phyloP scores from a whole-genome alignment of 2,329 filamentous ascomycete genomes.

The Aureobasidium sp. region DNA sequence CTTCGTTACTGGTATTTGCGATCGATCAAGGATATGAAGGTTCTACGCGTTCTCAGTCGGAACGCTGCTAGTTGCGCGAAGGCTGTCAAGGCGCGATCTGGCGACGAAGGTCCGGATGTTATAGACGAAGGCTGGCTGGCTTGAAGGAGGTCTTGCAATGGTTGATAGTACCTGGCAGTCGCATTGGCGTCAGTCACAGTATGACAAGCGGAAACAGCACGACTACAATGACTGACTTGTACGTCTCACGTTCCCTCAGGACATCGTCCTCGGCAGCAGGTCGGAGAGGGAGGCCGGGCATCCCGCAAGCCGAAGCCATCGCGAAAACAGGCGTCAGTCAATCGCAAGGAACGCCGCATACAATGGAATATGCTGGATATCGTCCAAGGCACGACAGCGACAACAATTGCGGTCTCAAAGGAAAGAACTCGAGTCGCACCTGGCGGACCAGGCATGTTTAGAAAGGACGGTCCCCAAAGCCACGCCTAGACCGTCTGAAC shows the following conservation, averaged over 20 bases:
- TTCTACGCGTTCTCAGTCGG: slow-evolving; percentile 38
- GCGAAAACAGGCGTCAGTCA: neutral
- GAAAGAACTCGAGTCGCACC: neutral
- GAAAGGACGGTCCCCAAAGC: neutral
- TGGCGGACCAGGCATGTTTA: neutral
- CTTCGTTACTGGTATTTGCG: slow-evolving; percentile 38
- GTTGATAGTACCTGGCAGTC: slow-evolving; percentile 14
- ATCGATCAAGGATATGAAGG: slow-evolving; percentile 47
- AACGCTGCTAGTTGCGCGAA: slow-evolving; percentile 45
- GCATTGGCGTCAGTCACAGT: neutral
- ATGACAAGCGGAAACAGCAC: too few relatives aligned
- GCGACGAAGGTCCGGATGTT: slow-evolving; percentile 16
- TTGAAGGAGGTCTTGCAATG: slow-evolving; percentile 14
- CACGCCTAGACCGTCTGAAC: neutral
- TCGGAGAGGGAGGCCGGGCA: neutral
- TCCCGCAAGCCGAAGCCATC: slow-evolving; percentile 5
- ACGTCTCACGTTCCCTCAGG: slow-evolving; percentile 15
- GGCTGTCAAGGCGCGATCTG: slow-evolving; percentile 33
- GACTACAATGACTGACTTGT: neutral
- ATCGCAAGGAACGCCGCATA: neutral
- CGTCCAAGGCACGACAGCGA: neutral
- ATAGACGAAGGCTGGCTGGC: slow-evolving; percentile 16
- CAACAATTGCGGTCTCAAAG: neutral
- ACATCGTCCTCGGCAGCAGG: neutral
- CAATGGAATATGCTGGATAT: neutral